phyloP scores from a whole-genome alignment of 345 rosid genomes.

The Rhodamnia argentea region DNA sequence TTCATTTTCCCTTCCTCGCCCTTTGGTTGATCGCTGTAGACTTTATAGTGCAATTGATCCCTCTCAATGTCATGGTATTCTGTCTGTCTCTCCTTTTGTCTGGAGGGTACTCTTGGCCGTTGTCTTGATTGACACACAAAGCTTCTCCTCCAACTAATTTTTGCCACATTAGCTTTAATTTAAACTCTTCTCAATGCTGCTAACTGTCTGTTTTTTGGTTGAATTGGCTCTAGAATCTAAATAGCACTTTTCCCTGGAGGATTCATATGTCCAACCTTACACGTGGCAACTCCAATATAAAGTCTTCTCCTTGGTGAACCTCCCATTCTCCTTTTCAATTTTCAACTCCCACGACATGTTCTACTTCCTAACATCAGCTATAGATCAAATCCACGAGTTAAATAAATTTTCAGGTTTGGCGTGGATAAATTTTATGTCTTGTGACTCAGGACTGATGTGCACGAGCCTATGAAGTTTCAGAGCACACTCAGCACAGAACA shows the following conservation, averaged over 20 bases:
- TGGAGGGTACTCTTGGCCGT: not conserved
- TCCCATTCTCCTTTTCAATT: not conserved
- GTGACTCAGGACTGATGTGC: too few relatives aligned
- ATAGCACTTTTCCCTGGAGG: not conserved
- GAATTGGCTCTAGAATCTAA: not conserved
- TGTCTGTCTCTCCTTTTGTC: not conserved
- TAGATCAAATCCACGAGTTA: not conserved
- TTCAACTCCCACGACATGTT: not conserved
- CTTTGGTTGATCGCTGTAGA: not conserved
- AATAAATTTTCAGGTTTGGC: too few relatives aligned
- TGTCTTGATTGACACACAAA: not conserved
- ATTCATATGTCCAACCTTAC: not conserved
- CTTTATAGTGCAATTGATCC: not conserved
- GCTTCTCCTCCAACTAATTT: not conserved
- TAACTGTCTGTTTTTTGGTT: not conserved
- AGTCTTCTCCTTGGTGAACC: not conserved
- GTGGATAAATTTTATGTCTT: too few relatives aligned
- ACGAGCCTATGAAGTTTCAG: not conserved
- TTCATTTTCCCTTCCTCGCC: not conserved
- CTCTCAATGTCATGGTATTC: not conserved
- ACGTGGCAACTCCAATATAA: not conserved
- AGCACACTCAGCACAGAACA: not conserved
- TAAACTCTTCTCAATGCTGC: not conserved
- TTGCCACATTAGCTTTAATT: not conserved
- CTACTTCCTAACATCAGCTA: not conserved